A percentile compares a stretch with the other conserved stretches of the same genome.
Evolutionary conservation across 176 grass and related monocot species (phyloP).

Genomic region (Neostapfia colusana): DNA sequence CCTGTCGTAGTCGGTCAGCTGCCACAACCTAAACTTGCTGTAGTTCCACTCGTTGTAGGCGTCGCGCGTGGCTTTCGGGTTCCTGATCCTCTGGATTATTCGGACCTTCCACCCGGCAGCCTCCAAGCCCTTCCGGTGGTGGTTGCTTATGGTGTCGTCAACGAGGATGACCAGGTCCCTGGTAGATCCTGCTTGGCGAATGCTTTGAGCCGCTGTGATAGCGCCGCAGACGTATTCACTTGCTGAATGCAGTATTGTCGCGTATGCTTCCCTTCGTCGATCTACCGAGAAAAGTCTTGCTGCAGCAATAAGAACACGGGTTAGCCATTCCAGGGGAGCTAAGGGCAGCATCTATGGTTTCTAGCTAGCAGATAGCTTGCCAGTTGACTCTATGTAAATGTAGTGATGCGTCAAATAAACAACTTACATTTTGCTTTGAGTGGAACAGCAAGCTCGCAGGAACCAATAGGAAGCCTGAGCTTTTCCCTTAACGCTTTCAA

Average conservation of each 20-base stretch:
- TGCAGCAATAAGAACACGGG: slow-evolving; percentile 42
- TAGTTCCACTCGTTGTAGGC: slow-evolving; percentile 99
- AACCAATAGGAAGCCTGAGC: slow-evolving; percentile 80
- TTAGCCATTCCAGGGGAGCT: slow-evolving; percentile 5
- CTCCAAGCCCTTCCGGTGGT: slow-evolving; percentile 64
- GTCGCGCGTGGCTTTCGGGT: slow-evolving; percentile 73
- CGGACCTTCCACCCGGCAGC: slow-evolving; percentile 84
- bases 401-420: neutral
- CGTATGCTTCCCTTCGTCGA: slow-evolving; percentile 71
- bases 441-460: slow-evolving; percentile 81
- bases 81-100: slow-evolving; percentile 74
- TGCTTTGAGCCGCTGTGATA: slow-evolving; percentile 84
- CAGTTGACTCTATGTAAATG: neutral
- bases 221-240: slow-evolving; percentile 83
- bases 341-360: slow-evolving; percentile 1
- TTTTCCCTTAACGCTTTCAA: slow-evolving; percentile 66
- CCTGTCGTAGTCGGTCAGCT: slow-evolving; percentile 94
- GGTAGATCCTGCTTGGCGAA: slow-evolving; percentile 75
- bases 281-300: slow-evolving; percentile 68
- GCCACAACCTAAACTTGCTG: slow-evolving; percentile 97
- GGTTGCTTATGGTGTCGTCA: slow-evolving; percentile 61
- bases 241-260: slow-evolving; percentile 86
- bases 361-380: slow-evolving; percentile 1
- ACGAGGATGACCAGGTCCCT: slow-evolving; percentile 88
- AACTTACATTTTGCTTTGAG: slow-evolving; percentile 79